Evolutionary conservation across 108 stramenopile genomes (phyloP).

Genomic region (Aurantiochytrium sp.): DNA sequence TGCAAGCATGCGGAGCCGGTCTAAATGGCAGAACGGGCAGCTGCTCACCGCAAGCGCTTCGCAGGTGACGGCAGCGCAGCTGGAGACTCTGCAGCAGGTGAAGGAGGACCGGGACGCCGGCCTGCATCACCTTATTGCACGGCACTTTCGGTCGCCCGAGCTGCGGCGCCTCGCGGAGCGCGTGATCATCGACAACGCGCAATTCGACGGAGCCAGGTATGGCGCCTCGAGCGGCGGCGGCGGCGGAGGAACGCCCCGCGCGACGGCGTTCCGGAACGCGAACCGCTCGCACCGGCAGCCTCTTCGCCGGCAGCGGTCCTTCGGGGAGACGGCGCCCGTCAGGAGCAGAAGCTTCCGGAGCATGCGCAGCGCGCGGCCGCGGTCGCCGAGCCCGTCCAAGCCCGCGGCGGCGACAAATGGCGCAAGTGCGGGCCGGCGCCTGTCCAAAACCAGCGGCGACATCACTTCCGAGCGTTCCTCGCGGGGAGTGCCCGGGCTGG

Average conservation of each 20-base stretch:
- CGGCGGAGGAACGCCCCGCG: too few relatives aligned
- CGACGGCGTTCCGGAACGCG: too few relatives aligned
- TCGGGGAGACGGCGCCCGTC: background rate
- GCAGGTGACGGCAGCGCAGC: too few relatives aligned
- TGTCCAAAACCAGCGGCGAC: too few relatives aligned
- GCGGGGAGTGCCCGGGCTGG: too few relatives aligned
- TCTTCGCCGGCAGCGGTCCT: background rate
- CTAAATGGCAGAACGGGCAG: too few relatives aligned
- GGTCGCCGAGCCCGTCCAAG: background rate
- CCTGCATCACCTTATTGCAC: background rate
- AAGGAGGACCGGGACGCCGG: background rate
- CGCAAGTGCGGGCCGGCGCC: background rate
- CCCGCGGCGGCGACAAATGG: too few relatives aligned
- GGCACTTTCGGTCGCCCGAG: slow-evolving; percentile 12
- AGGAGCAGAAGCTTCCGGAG: background rate
- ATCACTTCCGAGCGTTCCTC: too few relatives aligned
- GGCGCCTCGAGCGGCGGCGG: too few relatives aligned
- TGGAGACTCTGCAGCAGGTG: background rate
- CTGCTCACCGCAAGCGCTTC: too few relatives aligned
- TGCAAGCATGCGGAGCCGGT: too few relatives aligned
- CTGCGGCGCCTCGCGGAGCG: background rate
- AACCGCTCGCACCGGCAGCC: background rate
- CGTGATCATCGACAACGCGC: background rate
- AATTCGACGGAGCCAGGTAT: background rate
- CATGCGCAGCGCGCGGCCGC: background rate